These are phyloP conservation scores for Aspergillus pseudonomiae DNA, from an alignment of 2,329 filamentous ascomycete genomes.

Conservation along the genomic window DNA sequence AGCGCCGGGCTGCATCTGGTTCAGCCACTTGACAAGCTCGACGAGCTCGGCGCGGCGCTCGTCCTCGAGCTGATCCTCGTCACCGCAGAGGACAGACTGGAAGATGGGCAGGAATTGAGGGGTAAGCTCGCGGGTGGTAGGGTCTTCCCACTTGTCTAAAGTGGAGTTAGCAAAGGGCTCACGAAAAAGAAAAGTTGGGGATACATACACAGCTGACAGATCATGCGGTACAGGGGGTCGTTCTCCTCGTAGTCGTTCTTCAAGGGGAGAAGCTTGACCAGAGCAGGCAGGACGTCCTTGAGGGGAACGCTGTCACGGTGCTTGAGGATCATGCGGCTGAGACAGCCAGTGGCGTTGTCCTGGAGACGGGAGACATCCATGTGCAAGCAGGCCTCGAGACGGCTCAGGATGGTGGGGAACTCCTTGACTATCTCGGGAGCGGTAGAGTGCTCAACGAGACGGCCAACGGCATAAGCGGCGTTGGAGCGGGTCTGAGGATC, in stretches of 20 bases:
- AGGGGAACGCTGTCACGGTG: constrained; percentile 83
- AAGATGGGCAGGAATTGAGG: constrained; percentile 51
- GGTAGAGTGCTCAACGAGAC: constrained; percentile 79
- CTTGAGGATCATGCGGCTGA: constrained; percentile 88
- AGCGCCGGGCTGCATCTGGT: constrained; percentile 46
- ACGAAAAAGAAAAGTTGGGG: not conserved
- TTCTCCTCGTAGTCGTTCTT: constrained; percentile 97
- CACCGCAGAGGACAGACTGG: constrained; percentile 49
- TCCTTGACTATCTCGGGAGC: constrained; percentile 74
- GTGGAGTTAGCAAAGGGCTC: constrained; percentile 17
- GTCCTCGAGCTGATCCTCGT: constrained; percentile 51
- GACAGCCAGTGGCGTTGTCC: constrained; percentile 90
- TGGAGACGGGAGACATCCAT: constrained; percentile 78
- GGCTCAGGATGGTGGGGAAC: constrained; percentile 76
- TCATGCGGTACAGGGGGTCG: constrained; percentile 86
- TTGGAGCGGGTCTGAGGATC: constrained; percentile 94
- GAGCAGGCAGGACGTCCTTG: constrained; percentile 75
- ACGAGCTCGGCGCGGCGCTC: constrained; percentile 51
- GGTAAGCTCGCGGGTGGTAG: constrained; percentile 49
- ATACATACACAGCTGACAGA: constrained; percentile 78
- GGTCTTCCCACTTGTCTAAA: constrained; percentile 50
- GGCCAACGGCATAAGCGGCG: constrained; percentile 85
- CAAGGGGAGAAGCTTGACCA: constrained; percentile 79
- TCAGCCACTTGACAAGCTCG: constrained; percentile 53
- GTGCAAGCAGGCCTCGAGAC: constrained; percentile 82